These are phyloP conservation scores for Draba incana DNA, from an alignment of 345 rosid genomes.

Conservation along the genomic window DNA sequence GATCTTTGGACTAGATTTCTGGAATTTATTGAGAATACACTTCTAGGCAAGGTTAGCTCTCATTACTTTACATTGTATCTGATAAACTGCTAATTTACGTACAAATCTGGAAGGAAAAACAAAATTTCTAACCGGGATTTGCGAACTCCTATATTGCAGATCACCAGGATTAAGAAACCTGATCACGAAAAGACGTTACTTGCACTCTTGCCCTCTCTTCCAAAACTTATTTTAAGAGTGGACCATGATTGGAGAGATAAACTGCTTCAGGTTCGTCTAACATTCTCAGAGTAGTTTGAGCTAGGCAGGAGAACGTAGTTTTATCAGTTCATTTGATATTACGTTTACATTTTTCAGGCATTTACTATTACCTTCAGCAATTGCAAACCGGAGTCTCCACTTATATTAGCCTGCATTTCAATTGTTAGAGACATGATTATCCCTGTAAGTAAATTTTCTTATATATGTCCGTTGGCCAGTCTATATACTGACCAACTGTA, in stretches of 20 bases:
- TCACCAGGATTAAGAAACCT: constrained; percentile 49
- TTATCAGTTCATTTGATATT: constrained; percentile 12
- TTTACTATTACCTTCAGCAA: constrained; percentile 67
- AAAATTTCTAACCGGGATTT: constrained; percentile 17
- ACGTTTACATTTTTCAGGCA: constrained; percentile 57
- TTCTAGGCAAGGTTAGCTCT: constrained; percentile 68
- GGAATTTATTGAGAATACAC: constrained; percentile 60
- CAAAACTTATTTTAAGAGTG: constrained; percentile 62
- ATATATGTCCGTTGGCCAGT: constrained; percentile 4
- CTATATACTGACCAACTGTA: constrained; percentile 7
- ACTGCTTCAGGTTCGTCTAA: constrained; percentile 71
- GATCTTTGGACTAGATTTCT: constrained; percentile 57
- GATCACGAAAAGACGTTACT: constrained; percentile 52
- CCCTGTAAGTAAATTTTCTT: constrained; percentile 58
- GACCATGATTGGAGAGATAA: constrained; percentile 54
- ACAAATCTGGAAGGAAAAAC: neutral
- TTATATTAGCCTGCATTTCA: constrained; percentile 69
- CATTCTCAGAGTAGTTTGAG: constrained; percentile 22
- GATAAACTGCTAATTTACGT: constrained; percentile 1
- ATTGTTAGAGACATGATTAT: constrained; percentile 63
- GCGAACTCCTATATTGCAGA: constrained; percentile 47
- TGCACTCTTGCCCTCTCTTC: constrained; percentile 60
- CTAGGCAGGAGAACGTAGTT: constrained; percentile 4
- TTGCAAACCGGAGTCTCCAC: constrained; percentile 65
- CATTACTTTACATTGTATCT: constrained; percentile 6